These are phyloP conservation scores for Teratosphaeria destructans DNA, from an alignment of 2,329 filamentous ascomycete genomes.

Conservation along the genomic window DNA sequence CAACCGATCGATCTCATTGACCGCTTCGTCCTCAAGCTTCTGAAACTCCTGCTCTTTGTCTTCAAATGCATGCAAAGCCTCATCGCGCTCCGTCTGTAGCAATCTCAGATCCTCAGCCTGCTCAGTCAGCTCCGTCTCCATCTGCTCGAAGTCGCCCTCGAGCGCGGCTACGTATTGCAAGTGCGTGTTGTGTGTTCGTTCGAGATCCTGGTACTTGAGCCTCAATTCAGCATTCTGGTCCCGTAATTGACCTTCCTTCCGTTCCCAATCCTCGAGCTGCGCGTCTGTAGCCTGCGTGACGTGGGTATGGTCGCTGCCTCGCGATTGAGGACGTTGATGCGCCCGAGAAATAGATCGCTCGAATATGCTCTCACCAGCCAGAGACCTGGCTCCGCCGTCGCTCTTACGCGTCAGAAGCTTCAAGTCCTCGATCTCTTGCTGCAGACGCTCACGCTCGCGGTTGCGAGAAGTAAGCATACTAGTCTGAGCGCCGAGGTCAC, in stretches of 20 bases:
- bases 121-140: constrained; percentile 73
- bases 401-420: constrained; percentile 76
- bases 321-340: constrained; percentile 58
- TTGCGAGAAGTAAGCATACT: constrained; percentile 96
- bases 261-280: constrained; percentile 79
- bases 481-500: constrained; percentile 88
- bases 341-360: constrained; percentile 89
- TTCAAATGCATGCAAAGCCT: constrained; percentile 65
- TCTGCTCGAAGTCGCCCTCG: constrained; percentile 53
- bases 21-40: constrained; percentile 46
- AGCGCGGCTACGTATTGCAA: constrained; percentile 69
- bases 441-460: constrained; percentile 84
- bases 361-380: constrained; percentile 76
- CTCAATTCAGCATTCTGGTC: constrained; percentile 81
- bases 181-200: constrained; percentile 69
- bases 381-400: constrained; percentile 42
- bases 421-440: constrained; percentile 93
- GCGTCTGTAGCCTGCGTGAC: constrained; percentile 58
- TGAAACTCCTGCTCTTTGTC: constrained; percentile 46
- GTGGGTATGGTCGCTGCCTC: constrained; percentile 58
- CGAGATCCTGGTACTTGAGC: constrained; percentile 79
- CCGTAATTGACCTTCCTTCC: constrained; percentile 68
- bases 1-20: constrained; percentile 46
- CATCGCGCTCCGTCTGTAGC: constrained; percentile 75
- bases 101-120: constrained; percentile 69